Conservation (phyloP, 2,329 filamentous ascomycete species). For the Karstenula rhodostoma region DNA sequence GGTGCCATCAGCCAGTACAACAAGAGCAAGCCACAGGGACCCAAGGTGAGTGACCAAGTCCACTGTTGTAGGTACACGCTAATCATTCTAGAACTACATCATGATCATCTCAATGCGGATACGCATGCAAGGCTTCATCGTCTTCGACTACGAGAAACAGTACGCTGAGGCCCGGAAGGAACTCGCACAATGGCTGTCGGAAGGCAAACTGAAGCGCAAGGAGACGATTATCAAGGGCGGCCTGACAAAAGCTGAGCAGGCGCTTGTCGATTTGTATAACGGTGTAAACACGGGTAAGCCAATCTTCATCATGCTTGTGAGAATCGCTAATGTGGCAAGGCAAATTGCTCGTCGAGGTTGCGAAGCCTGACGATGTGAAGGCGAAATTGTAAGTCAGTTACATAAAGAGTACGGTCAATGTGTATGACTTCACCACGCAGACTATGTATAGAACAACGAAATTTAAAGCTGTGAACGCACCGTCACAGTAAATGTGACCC, state of each 20-base stretch:
- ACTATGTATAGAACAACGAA: not conserved
- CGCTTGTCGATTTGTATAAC: slow-evolving; percentile 69
- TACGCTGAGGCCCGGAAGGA: slow-evolving; percentile 67
- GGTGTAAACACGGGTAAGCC: slow-evolving; percentile 74
- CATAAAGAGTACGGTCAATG: not conserved
- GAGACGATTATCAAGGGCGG: slow-evolving; percentile 77
- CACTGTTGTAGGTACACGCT: not conserved
- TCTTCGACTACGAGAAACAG: slow-evolving; percentile 71
- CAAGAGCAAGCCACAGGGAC: slow-evolving; percentile 58
- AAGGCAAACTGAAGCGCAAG: slow-evolving; percentile 74
- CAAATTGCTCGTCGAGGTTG: slow-evolving; percentile 56
- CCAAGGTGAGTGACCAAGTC: slow-evolving; percentile 44
- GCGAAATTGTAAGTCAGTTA: slow-evolving; percentile 38
- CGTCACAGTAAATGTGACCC: too few relatives aligned
- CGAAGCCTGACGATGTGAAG: slow-evolving; percentile 52
- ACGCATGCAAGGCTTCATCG: slow-evolving; percentile 67
- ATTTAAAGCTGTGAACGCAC: too few relatives aligned
- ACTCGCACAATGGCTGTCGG: slow-evolving; percentile 71
- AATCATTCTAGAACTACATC: slow-evolving; percentile 49
- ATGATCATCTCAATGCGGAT: slow-evolving; percentile 56
- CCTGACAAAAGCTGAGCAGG: slow-evolving; percentile 68
- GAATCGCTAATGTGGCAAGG: slow-evolving; percentile 56
- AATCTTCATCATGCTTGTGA: slow-evolving; percentile 20
- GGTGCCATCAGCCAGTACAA: slow-evolving; percentile 58
- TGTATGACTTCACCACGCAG: not conserved